phyloP scores from a whole-genome alignment of 352 stramenopile genomes.

The Thraustochytrium striatum region DNA sequence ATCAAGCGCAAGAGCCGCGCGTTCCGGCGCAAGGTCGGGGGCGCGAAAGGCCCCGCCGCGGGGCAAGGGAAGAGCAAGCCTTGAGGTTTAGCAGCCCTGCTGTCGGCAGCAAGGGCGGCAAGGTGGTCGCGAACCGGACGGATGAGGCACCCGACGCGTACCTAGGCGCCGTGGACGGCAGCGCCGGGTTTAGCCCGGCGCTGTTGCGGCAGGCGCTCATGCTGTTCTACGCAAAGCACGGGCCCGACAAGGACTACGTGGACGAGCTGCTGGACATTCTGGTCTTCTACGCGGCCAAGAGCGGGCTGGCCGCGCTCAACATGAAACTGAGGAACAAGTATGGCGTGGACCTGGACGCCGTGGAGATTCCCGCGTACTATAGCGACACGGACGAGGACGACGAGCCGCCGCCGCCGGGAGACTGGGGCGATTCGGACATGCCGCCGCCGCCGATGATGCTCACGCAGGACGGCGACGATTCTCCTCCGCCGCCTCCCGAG shows the following conservation, averaged over 20 bases:
- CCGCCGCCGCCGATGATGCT: not conserved
- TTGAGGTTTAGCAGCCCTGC: not conserved
- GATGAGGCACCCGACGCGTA: not conserved
- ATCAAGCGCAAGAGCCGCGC: slow-evolving; percentile 33
- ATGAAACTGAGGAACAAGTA: slow-evolving; percentile 27
- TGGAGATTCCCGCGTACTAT: not conserved
- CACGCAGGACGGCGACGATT: too few species aligned
- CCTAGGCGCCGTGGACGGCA: slow-evolving; percentile 9
- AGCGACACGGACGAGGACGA: slow-evolving; percentile 8
- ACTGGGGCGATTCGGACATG: not conserved
- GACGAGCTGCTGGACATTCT: slow-evolving; percentile 29
- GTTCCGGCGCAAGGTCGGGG: not conserved
- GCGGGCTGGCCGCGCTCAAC: not conserved
- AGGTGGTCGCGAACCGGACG: not conserved
- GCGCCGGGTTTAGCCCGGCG: not conserved
- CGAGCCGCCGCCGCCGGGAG: not conserved
- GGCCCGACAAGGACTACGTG: slow-evolving; percentile 17
- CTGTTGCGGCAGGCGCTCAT: slow-evolving; percentile 30
- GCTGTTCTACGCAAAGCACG: slow-evolving; percentile 23
- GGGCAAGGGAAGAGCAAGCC: not conserved
- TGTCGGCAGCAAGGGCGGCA: not conserved
- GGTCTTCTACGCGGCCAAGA: slow-evolving; percentile 2
- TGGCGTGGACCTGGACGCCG: slow-evolving; percentile 36
- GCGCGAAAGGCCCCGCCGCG: not conserved
- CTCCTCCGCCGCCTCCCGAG: too few species aligned